Conservation (phyloP, 2,329 filamentous ascomycete genomes). For the Aureobasidium sp. region DNA sequence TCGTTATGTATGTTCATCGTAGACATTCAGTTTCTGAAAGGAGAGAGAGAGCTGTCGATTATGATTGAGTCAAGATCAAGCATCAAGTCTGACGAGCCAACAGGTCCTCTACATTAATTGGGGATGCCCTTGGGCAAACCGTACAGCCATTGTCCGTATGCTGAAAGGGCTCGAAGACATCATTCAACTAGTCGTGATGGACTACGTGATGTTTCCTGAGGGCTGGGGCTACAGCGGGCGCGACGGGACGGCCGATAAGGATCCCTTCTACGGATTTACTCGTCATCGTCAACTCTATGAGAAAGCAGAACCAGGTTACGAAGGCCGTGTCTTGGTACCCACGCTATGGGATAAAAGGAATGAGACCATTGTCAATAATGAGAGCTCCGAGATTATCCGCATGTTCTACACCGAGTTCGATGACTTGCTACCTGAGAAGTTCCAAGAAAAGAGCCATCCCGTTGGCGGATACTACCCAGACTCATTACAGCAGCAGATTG, state of each 20-base stretch:
- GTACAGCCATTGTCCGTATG: constrained; percentile 40
- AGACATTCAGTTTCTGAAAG: neutral
- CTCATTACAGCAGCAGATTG: constrained; percentile 59
- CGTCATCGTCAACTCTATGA: constrained; percentile 69
- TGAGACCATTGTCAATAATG: constrained; percentile 78
- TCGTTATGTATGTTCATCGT: constrained; percentile 43
- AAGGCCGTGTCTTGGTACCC: constrained; percentile 74
- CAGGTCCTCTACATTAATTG: constrained; percentile 50
- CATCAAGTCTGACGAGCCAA: neutral
- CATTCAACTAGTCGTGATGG: constrained; percentile 42
- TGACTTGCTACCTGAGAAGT: constrained; percentile 40
- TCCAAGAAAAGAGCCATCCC: constrained; percentile 47
- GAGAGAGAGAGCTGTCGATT: neutral
- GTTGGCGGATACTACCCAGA: constrained; percentile 62
- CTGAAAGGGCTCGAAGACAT: constrained; percentile 47
- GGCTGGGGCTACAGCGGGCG: constrained; percentile 68
- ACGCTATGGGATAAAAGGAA: constrained; percentile 74
- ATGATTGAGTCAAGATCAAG: neutral
- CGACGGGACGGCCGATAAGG: constrained; percentile 48
- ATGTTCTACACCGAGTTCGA: constrained; percentile 85
- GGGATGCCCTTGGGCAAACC: constrained; percentile 58
- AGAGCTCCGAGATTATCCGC: constrained; percentile 85
- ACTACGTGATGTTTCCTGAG: constrained; percentile 35
- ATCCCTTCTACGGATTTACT: constrained; percentile 59
- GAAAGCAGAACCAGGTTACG: constrained; percentile 58